A percentile compares a stretch with the other conserved stretches of the same genome.
phyloP scores from a whole-genome alignment of 768 basidiomycete genomes.

The Xerocomellus amylosporus region DNA sequence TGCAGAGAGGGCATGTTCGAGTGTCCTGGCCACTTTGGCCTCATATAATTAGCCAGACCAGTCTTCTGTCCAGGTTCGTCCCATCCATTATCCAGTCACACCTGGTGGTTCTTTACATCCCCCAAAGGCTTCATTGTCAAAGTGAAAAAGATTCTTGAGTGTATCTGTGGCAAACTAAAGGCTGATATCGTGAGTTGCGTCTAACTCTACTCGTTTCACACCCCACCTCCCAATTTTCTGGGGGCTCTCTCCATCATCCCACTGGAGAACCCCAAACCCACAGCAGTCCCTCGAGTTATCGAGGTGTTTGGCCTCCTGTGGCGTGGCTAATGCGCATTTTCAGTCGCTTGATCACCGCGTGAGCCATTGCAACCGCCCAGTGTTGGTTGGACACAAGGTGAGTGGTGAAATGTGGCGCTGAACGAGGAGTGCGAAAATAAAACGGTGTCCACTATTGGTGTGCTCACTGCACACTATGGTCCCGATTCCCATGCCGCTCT shows the following conservation, averaged over 20 bases:
- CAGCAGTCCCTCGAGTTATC: slow-evolving; percentile 73
- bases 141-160: slow-evolving; percentile 99
- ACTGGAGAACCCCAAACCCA: slow-evolving; percentile 92
- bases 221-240: slow-evolving; percentile 95
- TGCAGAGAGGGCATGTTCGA: slow-evolving; percentile 99
- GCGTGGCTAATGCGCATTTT: slow-evolving; percentile 80
- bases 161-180: slow-evolving; percentile 97
- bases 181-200: slow-evolving; percentile 91
- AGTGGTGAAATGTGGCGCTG: slow-evolving; percentile 97
- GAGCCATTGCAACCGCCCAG: slow-evolving; percentile 63
- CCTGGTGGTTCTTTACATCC: neutral
- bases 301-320: slow-evolving; percentile 81
- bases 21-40: slow-evolving; percentile 99
- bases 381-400: slow-evolving; percentile 83
- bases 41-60: slow-evolving; percentile 95
- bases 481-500: slow-evolving; percentile 35
- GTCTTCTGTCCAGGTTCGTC: slow-evolving; percentile 91
- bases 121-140: slow-evolving; percentile 87
- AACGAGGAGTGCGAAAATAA: slow-evolving; percentile 86
- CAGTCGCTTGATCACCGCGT: slow-evolving; percentile 94
- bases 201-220: slow-evolving; percentile 87
- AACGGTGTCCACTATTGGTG: slow-evolving; percentile 18
- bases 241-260: slow-evolving; percentile 92
- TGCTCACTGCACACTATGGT: slow-evolving; percentile 29
- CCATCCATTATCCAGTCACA: neutral